phyloP scores from a whole-genome alignment of 1,284 basidiomycete genomes.

The Trichosporon inkin region DNA sequence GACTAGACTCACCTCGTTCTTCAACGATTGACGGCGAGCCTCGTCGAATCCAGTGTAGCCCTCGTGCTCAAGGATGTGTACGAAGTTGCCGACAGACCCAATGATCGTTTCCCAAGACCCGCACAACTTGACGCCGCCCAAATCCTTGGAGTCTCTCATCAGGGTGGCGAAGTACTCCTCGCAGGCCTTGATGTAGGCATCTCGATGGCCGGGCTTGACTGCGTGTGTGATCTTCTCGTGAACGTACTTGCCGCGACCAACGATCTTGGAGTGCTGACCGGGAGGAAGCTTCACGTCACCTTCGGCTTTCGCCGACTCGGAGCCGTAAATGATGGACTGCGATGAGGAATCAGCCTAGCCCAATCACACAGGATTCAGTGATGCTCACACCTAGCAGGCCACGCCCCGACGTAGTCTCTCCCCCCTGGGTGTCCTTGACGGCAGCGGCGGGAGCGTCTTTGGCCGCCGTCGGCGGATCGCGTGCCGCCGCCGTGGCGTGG shows the following conservation, averaged over 20 bases:
- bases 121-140: slow-evolving; percentile 72
- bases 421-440: neutral
- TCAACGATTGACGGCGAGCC: slow-evolving; percentile 22
- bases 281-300: slow-evolving; percentile 60
- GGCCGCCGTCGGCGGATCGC: slow-evolving; percentile 3
- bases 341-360: slow-evolving; percentile 10
- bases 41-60: slow-evolving; percentile 78
- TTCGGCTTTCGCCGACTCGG: slow-evolving; percentile 74
- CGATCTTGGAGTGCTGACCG: slow-evolving; percentile 72
- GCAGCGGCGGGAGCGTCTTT: neutral
- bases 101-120: slow-evolving; percentile 84
- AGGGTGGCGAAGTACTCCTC: slow-evolving; percentile 76
- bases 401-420: neutral
- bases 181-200: slow-evolving; percentile 78
- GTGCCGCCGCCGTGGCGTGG: slow-evolving; percentile 12
- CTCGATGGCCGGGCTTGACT: slow-evolving; percentile 71
- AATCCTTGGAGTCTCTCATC: slow-evolving; percentile 60
- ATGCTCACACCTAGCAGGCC: neutral
- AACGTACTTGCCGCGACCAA: slow-evolving; percentile 71
- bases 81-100: slow-evolving; percentile 70
- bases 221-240: slow-evolving; percentile 85
- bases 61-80: slow-evolving; percentile 82
- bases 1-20: slow-evolving; percentile 31
- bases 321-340: slow-evolving; percentile 65
- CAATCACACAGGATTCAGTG: slow-evolving; percentile 11